Base-by-base conservation (phyloP, 2,329 filamentous ascomycete species). In the Cercospora sp. region DNA sequence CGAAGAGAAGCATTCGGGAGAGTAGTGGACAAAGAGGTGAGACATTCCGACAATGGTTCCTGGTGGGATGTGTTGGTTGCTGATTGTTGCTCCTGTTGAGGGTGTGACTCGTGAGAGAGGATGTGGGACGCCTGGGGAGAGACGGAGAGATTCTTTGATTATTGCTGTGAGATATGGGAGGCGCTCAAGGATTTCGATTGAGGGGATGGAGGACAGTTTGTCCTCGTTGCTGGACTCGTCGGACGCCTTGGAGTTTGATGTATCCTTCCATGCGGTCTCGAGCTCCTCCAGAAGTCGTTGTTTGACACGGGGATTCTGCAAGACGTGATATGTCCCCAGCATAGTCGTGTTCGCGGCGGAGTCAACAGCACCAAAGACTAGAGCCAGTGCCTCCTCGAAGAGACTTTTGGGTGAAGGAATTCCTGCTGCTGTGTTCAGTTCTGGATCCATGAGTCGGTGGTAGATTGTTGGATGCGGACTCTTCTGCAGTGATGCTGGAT, bases 1-100 rank as follows among this genome's bases (percentile, higher is more conserved):
- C 0, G 82, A 76, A 0, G 82, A 81, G 68, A 84, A 86, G 10
- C 85, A 80, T 1, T 79, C 76, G 2, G 78, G 73, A 60, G 85
- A 84, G 13, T 80, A 80, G 71, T 86, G 86, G 16, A 86, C 80
- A 2, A 85, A 84, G 69, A 84, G 85, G 7, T 84, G 82, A 3
- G 82, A 82, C 70, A 83, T 80, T 40, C 77, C 79, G 4, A 85
- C 82, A 0, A 77, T 77, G 0, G 81, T 84, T 23, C 81, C 76
- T 4, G 81, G 82, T 0, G 83, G 78, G 2, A 85, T 78, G 73
- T 76, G 83, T 26, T 84, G 76, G 9, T 80, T 83, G 10, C 81
- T 70, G 63, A 86, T 82, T 3, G 75, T 71, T 12, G 76, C 68
- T 1, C 84, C 84, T 51, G 82, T 81, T 0, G 79, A 66, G 0